Evolutionary conservation across 2,329 filamentous ascomycete genomes (phyloP).

Genomic region (Alternaria postmessia): DNA sequence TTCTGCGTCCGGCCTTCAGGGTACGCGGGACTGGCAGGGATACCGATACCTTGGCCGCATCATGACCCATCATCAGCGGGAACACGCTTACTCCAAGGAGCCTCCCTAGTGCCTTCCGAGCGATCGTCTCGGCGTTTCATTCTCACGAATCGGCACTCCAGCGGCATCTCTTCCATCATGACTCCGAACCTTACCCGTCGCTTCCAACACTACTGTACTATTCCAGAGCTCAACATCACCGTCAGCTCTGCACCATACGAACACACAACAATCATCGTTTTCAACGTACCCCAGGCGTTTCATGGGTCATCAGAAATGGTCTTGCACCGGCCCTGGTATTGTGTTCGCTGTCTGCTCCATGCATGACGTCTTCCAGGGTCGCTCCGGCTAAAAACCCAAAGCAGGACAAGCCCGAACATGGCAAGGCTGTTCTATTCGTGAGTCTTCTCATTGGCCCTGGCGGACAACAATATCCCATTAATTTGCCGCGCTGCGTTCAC

Average conservation of each 20-base stretch:
- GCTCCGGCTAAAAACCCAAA: slow-evolving; percentile 32
- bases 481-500: slow-evolving; percentile 29
- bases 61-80: slow-evolving; percentile 36
- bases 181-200: slow-evolving; percentile 17
- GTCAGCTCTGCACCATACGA: background rate
- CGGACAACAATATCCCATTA: slow-evolving; percentile 18
- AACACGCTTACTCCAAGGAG: slow-evolving; percentile 32
- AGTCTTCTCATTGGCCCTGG: slow-evolving; percentile 24
- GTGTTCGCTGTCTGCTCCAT: background rate
- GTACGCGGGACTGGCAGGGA: slow-evolving; percentile 40
- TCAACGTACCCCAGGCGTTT: background rate
- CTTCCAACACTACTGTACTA: background rate
- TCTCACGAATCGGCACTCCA: slow-evolving; percentile 32
- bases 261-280: background rate
- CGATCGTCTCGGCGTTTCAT: slow-evolving; percentile 38
- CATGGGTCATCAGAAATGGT: background rate
- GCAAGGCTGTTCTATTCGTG: slow-evolving; percentile 11
- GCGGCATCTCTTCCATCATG: slow-evolving; percentile 30
- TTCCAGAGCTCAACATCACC: background rate
- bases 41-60: slow-evolving; percentile 33
- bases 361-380: slow-evolving; percentile 9
- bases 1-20: slow-evolving; percentile 35
- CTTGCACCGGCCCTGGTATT: background rate
- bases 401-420: slow-evolving; percentile 14
- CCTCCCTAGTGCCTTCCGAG: slow-evolving; percentile 35